A percentile compares a stretch with the other conserved stretches of the same genome.
These are phyloP conservation scores for Solanum arcanum DNA, from an alignment of 257 asterid species.

Conservation along the genomic window DNA sequence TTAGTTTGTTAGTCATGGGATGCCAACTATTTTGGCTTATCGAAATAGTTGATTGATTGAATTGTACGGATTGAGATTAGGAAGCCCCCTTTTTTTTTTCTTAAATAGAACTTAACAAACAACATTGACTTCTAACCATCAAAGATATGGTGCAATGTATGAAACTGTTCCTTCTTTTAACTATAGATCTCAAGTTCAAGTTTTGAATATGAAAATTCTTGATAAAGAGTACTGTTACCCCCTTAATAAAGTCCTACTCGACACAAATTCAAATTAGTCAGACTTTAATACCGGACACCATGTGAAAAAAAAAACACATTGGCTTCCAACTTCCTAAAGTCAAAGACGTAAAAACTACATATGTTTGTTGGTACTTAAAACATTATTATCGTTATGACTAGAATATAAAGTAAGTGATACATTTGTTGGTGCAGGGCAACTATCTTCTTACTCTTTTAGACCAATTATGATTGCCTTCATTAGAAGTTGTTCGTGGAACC, in stretches of 20 bases:
- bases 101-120: background rate
- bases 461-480: background rate
- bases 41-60: background rate
- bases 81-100: background rate
- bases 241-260: accelerated
- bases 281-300: background rate
- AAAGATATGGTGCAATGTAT: background rate
- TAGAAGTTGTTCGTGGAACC: background rate
- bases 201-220: accelerated
- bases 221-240: background rate
- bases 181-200: no score
- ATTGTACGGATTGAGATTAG: background rate
- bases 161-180: accelerated
- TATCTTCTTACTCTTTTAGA: background rate
- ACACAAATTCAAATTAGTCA: background rate
- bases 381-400: background rate
- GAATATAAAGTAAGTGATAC: background rate
- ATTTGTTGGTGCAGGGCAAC: background rate
- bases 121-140: background rate
- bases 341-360: background rate
- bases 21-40: background rate
- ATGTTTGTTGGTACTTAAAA: background rate
- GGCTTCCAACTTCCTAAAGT: background rate
- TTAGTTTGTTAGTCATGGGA: background rate
- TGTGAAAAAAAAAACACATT: no score